These are phyloP conservation scores for Plasmodiophora brassicae DNA, from an alignment of 208 protist species.

Conservation along the genomic window DNA sequence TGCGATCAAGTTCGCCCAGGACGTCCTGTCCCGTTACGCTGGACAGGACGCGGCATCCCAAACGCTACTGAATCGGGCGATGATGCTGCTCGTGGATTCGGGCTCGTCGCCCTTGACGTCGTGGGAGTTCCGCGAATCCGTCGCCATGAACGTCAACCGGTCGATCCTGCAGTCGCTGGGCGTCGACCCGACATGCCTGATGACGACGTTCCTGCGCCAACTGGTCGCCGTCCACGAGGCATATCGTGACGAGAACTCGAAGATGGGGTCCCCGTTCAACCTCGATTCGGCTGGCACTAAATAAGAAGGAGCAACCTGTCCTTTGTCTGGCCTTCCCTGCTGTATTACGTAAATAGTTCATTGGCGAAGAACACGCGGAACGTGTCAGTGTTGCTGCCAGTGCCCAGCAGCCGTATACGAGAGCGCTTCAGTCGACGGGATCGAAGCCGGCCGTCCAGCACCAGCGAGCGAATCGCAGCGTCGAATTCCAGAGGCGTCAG, in stretches of 20 bases:
- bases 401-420: too few species aligned
- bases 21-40: background rate
- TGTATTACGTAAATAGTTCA: too few species aligned
- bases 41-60: background rate
- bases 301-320: too few species aligned
- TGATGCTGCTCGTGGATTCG: background rate
- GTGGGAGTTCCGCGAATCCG: background rate
- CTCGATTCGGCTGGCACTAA: too few species aligned
- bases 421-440: background rate
- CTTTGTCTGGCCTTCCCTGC: too few species aligned
- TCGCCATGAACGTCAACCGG: background rate
- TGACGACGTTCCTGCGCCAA: background rate
- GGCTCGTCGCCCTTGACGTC: background rate
- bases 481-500: background rate
- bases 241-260: constrained; percentile 17
- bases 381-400: too few species aligned
- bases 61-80: background rate
- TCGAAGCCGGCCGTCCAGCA: background rate
- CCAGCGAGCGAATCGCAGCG: background rate
- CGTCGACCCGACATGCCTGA: background rate
- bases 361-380: too few species aligned
- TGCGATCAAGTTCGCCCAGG: background rate
- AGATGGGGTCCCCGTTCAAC: background rate
- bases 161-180: background rate
- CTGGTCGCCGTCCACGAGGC: background rate